These are phyloP conservation scores for Claviceps sp. DNA, from an alignment of 2,329 filamentous ascomycete species.

Conservation along the genomic window DNA sequence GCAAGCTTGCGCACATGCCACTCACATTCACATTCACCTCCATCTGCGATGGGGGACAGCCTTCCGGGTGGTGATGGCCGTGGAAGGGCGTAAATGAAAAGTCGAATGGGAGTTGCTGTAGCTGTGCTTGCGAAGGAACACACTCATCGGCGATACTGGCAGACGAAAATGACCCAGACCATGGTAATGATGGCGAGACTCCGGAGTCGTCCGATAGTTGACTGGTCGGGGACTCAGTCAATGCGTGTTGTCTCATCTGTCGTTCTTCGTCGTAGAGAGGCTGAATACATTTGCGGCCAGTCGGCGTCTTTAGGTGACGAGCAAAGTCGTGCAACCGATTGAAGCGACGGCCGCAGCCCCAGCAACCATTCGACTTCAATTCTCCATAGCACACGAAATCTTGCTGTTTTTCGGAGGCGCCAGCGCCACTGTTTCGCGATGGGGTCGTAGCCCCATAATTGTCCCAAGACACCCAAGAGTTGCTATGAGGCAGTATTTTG, in stretches of 20 bases:
- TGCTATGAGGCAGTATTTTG: background rate
- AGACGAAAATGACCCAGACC: background rate
- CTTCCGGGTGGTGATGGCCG: background rate
- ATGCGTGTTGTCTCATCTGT: background rate
- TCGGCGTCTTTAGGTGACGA: background rate
- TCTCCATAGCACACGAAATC: background rate
- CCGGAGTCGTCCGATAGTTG: background rate
- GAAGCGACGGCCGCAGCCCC: conserved; percentile 4
- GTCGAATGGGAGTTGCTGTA: background rate
- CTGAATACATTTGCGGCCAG: conserved; percentile 4
- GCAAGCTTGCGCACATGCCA: background rate
- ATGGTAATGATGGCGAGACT: background rate
- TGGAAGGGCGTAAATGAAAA: background rate
- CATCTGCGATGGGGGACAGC: background rate
- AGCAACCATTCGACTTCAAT: background rate
- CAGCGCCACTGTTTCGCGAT: background rate
- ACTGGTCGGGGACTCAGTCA: background rate
- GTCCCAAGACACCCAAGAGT: background rate
- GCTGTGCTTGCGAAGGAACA: background rate
- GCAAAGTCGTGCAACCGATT: background rate
- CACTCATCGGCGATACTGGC: background rate
- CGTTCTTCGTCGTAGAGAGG: conserved; percentile 4
- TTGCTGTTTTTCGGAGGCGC: background rate
- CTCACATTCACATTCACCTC: background rate
- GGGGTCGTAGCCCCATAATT: background rate